A percentile compares a stretch with the other conserved stretches of the same genome.
Conservation (phyloP, 2,329 filamentous ascomycete genomes). For the Beauveria sp. region DNA sequence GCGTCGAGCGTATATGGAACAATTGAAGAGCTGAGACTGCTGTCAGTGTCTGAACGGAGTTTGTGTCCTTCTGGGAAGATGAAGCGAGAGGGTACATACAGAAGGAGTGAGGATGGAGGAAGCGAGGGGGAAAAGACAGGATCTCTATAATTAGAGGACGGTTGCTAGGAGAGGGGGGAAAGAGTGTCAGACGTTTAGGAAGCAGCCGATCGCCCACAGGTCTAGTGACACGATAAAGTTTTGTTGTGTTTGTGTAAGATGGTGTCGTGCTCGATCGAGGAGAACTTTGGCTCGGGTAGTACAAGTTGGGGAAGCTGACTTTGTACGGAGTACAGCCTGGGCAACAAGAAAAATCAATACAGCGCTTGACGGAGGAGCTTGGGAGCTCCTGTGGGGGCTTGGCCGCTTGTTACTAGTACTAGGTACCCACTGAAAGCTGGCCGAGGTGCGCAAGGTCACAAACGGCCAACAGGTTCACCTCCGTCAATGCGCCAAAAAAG, state of each 20-base stretch:
- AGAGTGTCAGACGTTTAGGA: neutral
- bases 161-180: neutral
- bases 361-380: neutral
- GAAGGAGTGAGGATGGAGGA: neutral
- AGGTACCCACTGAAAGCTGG: neutral
- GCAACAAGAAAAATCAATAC: conserved; percentile 1
- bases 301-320: neutral
- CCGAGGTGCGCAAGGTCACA: neutral
- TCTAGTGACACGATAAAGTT: neutral
- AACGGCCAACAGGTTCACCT: too few species aligned
- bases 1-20: neutral
- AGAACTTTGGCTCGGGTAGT: neutral
- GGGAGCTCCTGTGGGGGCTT: conserved; percentile 4
- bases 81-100: neutral
- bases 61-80: neutral
- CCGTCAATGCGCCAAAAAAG: neutral
- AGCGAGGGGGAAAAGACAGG: neutral
- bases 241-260: neutral
- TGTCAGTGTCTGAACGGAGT: neutral
- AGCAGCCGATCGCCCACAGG: neutral
- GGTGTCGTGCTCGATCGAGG: neutral
- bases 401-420: too few species aligned
- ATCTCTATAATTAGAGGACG: neutral
- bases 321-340: neutral
- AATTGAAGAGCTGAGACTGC: neutral